Percentiles rank a stretch among this genome's conserved stretches.
These are phyloP conservation scores for Marasmius sp. DNA, from an alignment of 1,284 basidiomycete genomes.

Conservation along the genomic window DNA sequence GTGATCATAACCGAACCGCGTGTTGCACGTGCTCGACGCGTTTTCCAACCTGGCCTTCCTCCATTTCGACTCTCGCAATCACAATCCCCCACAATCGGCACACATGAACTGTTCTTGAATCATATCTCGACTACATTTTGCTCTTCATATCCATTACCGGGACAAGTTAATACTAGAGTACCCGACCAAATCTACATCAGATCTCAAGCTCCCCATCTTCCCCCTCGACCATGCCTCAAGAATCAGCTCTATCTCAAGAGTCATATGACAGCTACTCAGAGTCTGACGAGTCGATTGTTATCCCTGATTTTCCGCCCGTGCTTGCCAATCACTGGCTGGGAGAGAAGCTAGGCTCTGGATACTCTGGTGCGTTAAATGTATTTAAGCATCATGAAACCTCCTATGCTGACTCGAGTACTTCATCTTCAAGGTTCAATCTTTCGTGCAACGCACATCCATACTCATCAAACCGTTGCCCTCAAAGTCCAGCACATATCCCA, in stretches of 20 bases:
- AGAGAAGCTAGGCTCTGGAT: conserved; percentile 50
- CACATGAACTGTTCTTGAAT: not conserved
- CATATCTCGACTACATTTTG: too few relatives aligned
- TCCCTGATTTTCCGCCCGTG: conserved; percentile 30
- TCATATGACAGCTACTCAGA: not conserved
- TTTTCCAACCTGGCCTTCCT: not conserved
- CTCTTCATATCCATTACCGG: not conserved
- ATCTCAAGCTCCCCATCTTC: not conserved
- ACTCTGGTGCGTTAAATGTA: conserved; percentile 40
- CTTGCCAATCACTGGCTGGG: conserved; percentile 51
- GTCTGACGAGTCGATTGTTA: not conserved
- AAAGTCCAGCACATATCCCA: conserved; percentile 68
- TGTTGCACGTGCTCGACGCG: conserved; percentile 1
- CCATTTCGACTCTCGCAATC: not conserved
- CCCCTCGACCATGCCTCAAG: not conserved
- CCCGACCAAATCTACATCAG: not conserved
- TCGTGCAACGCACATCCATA: conserved; percentile 56
- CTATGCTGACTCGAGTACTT: not conserved
- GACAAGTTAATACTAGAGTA: not conserved
- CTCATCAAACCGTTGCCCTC: conserved; percentile 59
- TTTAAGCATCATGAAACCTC: not conserved
- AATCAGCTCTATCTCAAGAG: not conserved
- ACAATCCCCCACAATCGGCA: too few relatives aligned
- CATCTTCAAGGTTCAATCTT: conserved; percentile 60
- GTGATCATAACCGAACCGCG: not conserved